Evolutionary conservation across 768 basidiomycete species (phyloP), one percentile per base, ranked within the genome.

Genomic region (Termitomyces sp.): DNA sequence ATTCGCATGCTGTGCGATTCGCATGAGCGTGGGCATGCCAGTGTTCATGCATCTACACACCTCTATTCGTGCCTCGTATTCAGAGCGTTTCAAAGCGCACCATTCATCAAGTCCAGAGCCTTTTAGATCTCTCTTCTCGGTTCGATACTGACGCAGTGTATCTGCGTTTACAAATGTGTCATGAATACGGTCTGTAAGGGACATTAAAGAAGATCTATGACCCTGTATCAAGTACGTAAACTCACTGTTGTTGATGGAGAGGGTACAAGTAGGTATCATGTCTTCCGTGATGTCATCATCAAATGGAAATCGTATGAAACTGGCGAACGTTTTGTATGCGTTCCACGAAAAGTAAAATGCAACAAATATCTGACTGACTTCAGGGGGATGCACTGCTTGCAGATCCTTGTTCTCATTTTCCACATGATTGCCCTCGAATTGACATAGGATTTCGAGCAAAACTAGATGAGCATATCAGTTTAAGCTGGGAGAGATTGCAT

Each of bases 371-470:
- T 12, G 18, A 45, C 58, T 42, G 48, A 66, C 67, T 65, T 63
- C 28, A 66, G 60, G 7, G 59, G 38, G 22, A 62, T 56, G 51
- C 68, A 69, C 18, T 55, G 61, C 38, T 65, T 66, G 50, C 68
- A 69, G 33, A 60, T 49, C 39, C 64, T 62, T 13, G 64, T 63
- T 22, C 64, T 62, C 45, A 48, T 51, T 7, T 20, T 40, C 67
- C 68, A 69, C 5, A 66, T 13, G 7, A 68, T 65, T 38, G 38
- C 61, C 32, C 45, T 55, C 12, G 55, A 49, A 36, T 18, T 35
- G 3, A 63, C 59, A 9, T 60, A 51, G 1, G 58, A 32, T 45
- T 61, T 63, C 35, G 50, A 32, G 36, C 66, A 67, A 13, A 55
- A 58, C 66, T 67, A 11, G 18, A 33, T 33, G 20, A 8, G 40